A percentile compares a stretch with the other conserved stretches of the same genome.
These are phyloP conservation scores for Capronia epimyces DNA, from an alignment of 2,329 filamentous ascomycete species.

Conservation along the genomic window DNA sequence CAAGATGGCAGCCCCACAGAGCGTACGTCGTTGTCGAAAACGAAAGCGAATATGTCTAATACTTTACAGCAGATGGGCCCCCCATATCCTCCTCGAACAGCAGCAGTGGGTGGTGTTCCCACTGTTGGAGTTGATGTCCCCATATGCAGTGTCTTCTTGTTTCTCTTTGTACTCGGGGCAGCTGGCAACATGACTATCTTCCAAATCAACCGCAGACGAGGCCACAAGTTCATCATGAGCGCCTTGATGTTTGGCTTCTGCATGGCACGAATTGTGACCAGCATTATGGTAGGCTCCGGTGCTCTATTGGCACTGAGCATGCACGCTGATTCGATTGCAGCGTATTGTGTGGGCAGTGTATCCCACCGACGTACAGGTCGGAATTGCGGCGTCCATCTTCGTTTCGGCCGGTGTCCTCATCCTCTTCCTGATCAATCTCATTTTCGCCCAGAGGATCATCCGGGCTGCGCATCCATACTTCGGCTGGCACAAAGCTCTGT, in stretches of 20 bases:
- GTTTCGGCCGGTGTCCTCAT: slow-evolving; percentile 68
- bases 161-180: slow-evolving; percentile 42
- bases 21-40: not conserved
- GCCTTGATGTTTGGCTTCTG: slow-evolving; percentile 46
- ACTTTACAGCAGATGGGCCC: slow-evolving; percentile 38
- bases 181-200: slow-evolving; percentile 43
- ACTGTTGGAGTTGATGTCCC: slow-evolving; percentile 43
- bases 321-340: not conserved
- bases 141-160: slow-evolving; percentile 58
- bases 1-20: slow-evolving; percentile 2
- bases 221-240: slow-evolving; percentile 48
- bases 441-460: slow-evolving; percentile 70
- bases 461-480: slow-evolving; percentile 65
- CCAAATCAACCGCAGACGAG: slow-evolving; percentile 38
- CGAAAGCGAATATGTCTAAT: not conserved
- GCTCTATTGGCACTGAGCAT: not conserved
- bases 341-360: slow-evolving; percentile 53
- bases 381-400: slow-evolving; percentile 61
- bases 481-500: slow-evolving; percentile 60
- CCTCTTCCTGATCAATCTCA: slow-evolving; percentile 70
- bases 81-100: slow-evolving; percentile 35
- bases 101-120: slow-evolving; percentile 46
- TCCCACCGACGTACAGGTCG: slow-evolving; percentile 42
- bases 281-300: slow-evolving; percentile 34
- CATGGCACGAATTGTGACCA: slow-evolving; percentile 45